Evolutionary conservation across 164 flowering plant species (phyloP).

Genomic region (Vitis cinerea): DNA sequence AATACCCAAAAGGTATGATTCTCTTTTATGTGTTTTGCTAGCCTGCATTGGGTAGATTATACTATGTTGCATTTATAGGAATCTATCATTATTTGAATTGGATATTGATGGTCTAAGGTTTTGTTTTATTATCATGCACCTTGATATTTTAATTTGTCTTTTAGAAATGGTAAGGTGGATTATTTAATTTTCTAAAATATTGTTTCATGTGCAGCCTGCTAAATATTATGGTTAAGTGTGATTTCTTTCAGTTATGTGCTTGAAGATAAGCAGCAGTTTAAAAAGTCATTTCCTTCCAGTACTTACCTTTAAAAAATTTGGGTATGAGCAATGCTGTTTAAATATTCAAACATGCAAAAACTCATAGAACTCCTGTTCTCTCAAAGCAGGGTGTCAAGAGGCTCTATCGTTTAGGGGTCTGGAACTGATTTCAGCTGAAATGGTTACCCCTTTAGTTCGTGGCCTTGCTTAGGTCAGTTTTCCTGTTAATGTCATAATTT

Average conservation of each 20-base stretch:
- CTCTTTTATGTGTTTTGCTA: neutral
- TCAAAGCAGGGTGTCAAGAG: constrained; percentile 66
- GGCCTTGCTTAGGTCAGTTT: constrained; percentile 58
- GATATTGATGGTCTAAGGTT: neutral
- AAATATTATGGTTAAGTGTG: constrained; percentile 10
- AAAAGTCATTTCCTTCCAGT: constrained; percentile 36
- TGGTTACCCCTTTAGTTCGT: constrained; percentile 49
- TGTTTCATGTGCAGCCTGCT: neutral
- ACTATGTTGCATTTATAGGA: neutral
- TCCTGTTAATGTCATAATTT: constrained; percentile 21
- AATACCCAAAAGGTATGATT: constrained; percentile 36
- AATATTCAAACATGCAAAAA: constrained; percentile 20
- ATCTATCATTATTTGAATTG: neutral
- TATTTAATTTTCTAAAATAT: neutral
- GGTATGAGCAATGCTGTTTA: constrained; percentile 25
- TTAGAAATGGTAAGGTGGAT: neutral
- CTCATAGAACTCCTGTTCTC: constrained; percentile 54
- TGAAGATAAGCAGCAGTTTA: constrained; percentile 30
- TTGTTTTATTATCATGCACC: neutral
- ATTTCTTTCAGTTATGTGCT: constrained; percentile 27
- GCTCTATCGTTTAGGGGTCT: constrained; percentile 58
- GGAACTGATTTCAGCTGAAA: constrained; percentile 66
- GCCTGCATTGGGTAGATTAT: neutral
- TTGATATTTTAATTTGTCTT: neutral
- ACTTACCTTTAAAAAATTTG: constrained; percentile 24